phyloP scores from a whole-genome alignment of 2,329 filamentous ascomycete species.

The Aspergillus transmontanensis region DNA sequence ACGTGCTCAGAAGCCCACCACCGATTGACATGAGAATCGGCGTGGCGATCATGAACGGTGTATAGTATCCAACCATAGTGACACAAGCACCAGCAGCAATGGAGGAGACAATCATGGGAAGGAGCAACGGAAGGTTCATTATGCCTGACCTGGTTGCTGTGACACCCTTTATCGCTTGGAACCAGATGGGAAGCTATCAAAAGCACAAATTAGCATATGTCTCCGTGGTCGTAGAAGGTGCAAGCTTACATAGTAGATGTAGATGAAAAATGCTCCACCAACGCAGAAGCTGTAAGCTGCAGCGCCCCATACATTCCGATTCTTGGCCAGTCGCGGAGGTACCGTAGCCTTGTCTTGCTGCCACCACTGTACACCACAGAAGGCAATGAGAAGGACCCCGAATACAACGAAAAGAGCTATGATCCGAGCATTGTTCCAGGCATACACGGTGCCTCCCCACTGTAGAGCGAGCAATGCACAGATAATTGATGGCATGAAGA shows the following conservation, averaged over 20 bases:
- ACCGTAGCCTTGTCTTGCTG: conserved; percentile 47
- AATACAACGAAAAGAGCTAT: conserved; percentile 55
- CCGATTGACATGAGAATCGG: conserved; percentile 37
- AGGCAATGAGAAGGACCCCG: conserved; percentile 50
- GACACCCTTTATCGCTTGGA: conserved; percentile 42
- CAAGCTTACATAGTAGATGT: conserved; percentile 46
- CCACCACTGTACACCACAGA: conserved; percentile 40
- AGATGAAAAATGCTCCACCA: conserved; percentile 47
- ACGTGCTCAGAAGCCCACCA: conserved; percentile 39
- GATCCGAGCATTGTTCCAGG: conserved; percentile 49
- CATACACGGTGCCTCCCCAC: conserved; percentile 48
- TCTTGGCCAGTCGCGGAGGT: conserved; percentile 47
- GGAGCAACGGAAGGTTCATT: conserved; percentile 40
- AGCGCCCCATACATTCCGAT: conserved; percentile 46
- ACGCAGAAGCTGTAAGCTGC: conserved; percentile 46
- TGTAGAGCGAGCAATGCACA: conserved; percentile 54
- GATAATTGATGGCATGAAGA: conserved; percentile 50
- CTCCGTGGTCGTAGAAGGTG: neutral
- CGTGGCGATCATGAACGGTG: conserved; percentile 41
- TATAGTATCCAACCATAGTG: conserved; percentile 41
- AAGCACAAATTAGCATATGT: neutral
- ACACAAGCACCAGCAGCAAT: conserved; percentile 35
- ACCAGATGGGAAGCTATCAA: conserved; percentile 46
- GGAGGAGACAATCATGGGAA: conserved; percentile 33
- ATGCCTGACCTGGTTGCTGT: conserved; percentile 40